Percentiles rank a stretch among this genome's conserved stretches.
Evolutionary conservation across 108 stramenopile species (phyloP).

Genomic region (Parietichytrium sp.): DNA sequence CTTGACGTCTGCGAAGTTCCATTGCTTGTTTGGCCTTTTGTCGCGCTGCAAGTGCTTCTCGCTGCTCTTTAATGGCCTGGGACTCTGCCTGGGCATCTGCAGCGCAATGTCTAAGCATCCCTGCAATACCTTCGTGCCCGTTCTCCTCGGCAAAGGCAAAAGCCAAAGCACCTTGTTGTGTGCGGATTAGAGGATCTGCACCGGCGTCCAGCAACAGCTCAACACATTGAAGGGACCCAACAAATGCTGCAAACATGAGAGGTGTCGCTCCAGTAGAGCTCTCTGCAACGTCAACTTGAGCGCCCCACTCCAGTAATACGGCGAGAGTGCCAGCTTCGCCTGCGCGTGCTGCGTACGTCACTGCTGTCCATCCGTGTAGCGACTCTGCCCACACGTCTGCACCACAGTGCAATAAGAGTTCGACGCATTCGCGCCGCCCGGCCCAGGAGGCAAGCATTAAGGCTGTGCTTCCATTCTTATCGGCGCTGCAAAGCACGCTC

Average conservation of each 20-base stretch:
- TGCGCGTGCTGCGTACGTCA: slow-evolving; percentile 30
- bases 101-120: slow-evolving; percentile 24
- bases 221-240: slow-evolving; percentile 25
- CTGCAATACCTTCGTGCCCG: slow-evolving; percentile 32
- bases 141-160: slow-evolving; percentile 38
- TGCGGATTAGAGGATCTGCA: slow-evolving; percentile 3
- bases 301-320: slow-evolving; percentile 11
- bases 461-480: slow-evolving; percentile 12
- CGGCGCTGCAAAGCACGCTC: neutral
- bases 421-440: slow-evolving; percentile 2
- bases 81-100: slow-evolving; percentile 2
- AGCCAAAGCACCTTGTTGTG: slow-evolving; percentile 20
- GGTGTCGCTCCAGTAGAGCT: slow-evolving; percentile 25
- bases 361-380: slow-evolving; percentile 20
- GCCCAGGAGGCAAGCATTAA: slow-evolving; percentile 35
- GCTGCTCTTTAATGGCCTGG: neutral
- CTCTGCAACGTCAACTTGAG: slow-evolving; percentile 14
- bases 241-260: slow-evolving; percentile 37
- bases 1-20: slow-evolving; percentile 15
- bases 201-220: neutral
- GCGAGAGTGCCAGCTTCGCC: slow-evolving; percentile 1
- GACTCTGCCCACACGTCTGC: slow-evolving; percentile 8
- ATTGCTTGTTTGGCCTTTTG: slow-evolving; percentile 32
- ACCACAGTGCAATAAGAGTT: neutral
- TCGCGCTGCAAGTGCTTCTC: slow-evolving; percentile 16